Conservation (phyloP, 2,329 filamentous ascomycete genomes). For the Diaporthe nobilis region DNA sequence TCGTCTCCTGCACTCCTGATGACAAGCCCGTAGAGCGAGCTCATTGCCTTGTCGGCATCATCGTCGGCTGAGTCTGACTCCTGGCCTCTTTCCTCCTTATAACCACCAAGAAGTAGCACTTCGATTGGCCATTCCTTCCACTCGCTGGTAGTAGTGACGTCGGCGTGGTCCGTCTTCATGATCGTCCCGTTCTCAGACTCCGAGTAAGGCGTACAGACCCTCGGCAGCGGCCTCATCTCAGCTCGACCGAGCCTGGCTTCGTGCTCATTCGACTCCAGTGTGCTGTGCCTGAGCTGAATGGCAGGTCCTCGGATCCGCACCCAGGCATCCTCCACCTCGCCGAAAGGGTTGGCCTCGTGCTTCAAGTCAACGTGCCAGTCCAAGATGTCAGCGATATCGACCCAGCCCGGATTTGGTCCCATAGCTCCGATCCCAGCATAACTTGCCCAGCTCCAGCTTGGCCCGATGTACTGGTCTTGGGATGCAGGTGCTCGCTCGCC, state of each 20-base stretch:
- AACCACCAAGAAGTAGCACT: conserved; percentile 8
- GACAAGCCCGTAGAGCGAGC: neutral
- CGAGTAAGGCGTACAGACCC: conserved; percentile 12
- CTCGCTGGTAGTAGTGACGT: neutral
- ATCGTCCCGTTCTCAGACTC: neutral
- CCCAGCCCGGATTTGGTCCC: neutral
- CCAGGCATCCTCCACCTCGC: conserved; percentile 42
- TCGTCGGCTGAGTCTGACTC: neutral
- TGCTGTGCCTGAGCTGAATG: conserved; percentile 24
- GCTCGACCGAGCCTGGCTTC: conserved; percentile 8
- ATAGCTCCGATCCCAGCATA: conserved; percentile 37
- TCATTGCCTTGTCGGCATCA: neutral
- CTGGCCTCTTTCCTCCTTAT: neutral
- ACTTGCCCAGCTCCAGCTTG: conserved; percentile 45
- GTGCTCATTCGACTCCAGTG: neutral
- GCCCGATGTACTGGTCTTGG: conserved; percentile 39
- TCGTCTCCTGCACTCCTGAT: neutral
- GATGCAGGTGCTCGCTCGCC: conserved; percentile 14
- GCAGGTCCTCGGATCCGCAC: conserved; percentile 41
- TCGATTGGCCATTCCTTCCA: conserved; percentile 18
- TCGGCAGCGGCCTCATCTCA: neutral
- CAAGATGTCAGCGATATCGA: conserved; percentile 31
- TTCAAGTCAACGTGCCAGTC: conserved; percentile 41
- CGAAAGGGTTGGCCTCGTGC: conserved; percentile 40
- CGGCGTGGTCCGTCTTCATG: neutral